These are phyloP conservation scores for Corylus americana DNA, from an alignment of 306 rosid species.

Conservation along the genomic window DNA sequence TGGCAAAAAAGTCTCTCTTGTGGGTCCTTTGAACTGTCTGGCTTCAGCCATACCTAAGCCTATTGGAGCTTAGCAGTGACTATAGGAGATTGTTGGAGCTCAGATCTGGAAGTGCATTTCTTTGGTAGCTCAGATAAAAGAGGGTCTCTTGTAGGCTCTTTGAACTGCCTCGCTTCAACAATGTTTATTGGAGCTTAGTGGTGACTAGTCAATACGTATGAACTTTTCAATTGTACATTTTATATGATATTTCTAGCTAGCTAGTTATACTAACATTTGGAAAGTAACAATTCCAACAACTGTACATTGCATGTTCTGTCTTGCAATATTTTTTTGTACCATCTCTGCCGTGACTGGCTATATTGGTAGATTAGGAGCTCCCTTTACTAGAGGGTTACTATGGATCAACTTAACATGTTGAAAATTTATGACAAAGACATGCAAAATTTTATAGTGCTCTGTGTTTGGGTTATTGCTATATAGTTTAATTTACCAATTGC, in stretches of 20 bases:
- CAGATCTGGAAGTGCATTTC: too few relatives aligned
- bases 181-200: not conserved
- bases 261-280: not conserved
- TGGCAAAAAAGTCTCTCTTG: not conserved
- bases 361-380: not conserved
- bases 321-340: not conserved
- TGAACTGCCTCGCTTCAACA: not conserved
- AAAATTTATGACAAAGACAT: too few relatives aligned
- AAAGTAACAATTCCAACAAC: not conserved
- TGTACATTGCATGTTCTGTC: not conserved
- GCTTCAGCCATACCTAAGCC: not conserved
- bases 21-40: not conserved
- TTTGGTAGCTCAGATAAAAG: not conserved
- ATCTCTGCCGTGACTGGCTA: not conserved
- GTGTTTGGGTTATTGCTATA: not conserved
- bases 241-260: not conserved
- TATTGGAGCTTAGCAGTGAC: not conserved
- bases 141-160: not conserved
- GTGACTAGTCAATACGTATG: not conserved
- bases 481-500: not conserved
- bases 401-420: too few relatives aligned
- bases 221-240: constrained; percentile 5
- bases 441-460: too few relatives aligned
- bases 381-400: not conserved
- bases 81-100: not conserved